A percentile compares a stretch with the other conserved stretches of the same genome.
Evolutionary conservation across 208 protist genomes (phyloP).

Genomic region (Crithidia expoeki): DNA sequence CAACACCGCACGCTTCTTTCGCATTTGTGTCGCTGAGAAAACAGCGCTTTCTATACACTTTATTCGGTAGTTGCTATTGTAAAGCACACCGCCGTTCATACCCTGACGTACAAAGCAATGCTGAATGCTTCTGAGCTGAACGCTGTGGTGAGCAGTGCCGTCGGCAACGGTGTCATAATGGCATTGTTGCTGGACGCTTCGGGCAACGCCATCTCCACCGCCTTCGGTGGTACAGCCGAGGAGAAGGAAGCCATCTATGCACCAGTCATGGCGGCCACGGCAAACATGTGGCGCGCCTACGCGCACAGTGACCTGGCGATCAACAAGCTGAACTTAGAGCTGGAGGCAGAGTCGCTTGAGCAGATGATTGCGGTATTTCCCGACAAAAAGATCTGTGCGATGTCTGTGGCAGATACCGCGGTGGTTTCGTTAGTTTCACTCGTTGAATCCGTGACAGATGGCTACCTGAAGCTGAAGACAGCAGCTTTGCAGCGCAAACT

Average conservation of each 20-base stretch:
- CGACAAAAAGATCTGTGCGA: constrained; percentile 72
- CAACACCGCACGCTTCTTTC: no score
- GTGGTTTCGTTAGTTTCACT: constrained; percentile 59
- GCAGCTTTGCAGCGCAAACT: constrained; percentile 68
- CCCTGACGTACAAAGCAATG: no score
- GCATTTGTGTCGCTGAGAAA: no score
- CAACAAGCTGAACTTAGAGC: constrained; percentile 63
- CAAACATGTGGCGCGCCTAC: constrained; percentile 84
- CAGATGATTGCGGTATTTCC: constrained; percentile 72
- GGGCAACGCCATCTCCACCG: constrained; percentile 63
- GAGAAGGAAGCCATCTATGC: constrained; percentile 45
- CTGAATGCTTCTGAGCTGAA: constrained; percentile 74
- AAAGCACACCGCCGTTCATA: no score
- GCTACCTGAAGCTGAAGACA: constrained; percentile 83
- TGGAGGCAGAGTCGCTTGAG: constrained; percentile 74
- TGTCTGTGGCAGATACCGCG: constrained; percentile 66
- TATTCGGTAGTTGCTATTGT: no score
- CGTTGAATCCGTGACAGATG: constrained; percentile 53
- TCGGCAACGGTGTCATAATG: constrained; percentile 66
- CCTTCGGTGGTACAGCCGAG: constrained; percentile 28
- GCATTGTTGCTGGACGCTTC: constrained; percentile 60
- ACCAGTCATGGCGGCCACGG: constrained; percentile 57
- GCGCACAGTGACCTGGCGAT: constrained; percentile 56
- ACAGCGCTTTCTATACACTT: no score
- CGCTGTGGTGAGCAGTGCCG: constrained; percentile 38